Conservation (phyloP, 768 basidiomycete genomes). For the Agrocybe chaxingu region DNA sequence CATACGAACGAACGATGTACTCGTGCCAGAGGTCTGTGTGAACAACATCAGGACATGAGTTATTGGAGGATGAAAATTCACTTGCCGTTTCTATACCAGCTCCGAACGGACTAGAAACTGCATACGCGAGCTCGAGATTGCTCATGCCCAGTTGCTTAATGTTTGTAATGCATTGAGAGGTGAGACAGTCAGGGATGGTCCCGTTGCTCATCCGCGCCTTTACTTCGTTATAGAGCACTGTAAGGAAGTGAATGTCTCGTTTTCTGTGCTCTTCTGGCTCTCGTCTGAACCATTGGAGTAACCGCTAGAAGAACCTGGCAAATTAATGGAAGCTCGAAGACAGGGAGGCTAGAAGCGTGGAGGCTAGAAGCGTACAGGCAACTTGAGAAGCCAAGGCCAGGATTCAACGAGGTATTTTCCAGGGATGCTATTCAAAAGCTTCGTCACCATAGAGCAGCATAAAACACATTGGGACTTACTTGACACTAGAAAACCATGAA, state of each 20-base stretch:
- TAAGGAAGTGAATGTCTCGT: conserved; percentile 36
- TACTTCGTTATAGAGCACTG: conserved; percentile 38
- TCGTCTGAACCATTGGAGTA: conserved; percentile 41
- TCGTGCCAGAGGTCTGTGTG: conserved; percentile 27
- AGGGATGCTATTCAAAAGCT: conserved; percentile 31
- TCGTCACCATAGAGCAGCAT: background rate
- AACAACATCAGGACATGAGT: background rate
- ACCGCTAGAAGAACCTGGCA: conserved; percentile 18
- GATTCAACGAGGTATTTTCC: conserved; percentile 48
- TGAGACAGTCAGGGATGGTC: conserved; percentile 36
- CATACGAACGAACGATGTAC: conserved; percentile 29
- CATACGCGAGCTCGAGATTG: conserved; percentile 42
- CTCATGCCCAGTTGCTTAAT: conserved; percentile 35
- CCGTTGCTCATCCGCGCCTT: conserved; percentile 37
- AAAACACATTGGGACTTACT: conserved; percentile 18
- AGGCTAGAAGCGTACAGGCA: too few species aligned
- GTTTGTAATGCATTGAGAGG: conserved; percentile 32
- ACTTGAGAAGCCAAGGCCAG: conserved; percentile 41
- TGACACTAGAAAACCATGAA: conserved; percentile 21
- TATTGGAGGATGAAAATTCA: background rate
- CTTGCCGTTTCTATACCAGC: conserved; percentile 44
- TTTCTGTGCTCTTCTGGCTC: conserved; percentile 34
- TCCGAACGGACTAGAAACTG: conserved; percentile 41
- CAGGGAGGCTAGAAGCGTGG: conserved; percentile 25
- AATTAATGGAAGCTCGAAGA: conserved; percentile 5